Evolutionary conservation across 305 asterid species (phyloP), one percentile per base, ranked within the genome.

Genomic region (Stenogyne calaminthoides): DNA sequence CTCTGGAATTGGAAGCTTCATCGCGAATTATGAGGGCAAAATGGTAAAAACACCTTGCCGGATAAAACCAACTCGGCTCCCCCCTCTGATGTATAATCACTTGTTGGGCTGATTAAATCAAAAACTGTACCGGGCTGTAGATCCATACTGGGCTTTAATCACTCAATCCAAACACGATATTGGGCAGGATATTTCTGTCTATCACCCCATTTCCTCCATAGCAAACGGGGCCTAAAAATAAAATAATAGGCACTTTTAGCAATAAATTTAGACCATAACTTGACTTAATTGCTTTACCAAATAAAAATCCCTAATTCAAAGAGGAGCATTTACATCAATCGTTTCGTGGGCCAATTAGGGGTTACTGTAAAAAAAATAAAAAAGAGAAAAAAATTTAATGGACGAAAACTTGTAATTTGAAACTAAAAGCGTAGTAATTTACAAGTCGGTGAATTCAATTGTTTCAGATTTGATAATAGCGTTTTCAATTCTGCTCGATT

Each of bases 381-480:
- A 25, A 3, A 22, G 25, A 25, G 29, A 19, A 6, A 10, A 12
- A 54, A 64, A 54, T 65, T 65, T 37, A 15, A 27, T 29, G 27
- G 39, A 7, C 25, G 59, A 27, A 18, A 64, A 74, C 68, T 44
- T 37, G 63, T 42, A 65, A 54, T 9, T 16, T 18, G 73, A 57
- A 67, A 44, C 68, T 4, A 22, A 49, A 32, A 16, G 69, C 52
- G 14, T 56, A 32, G 68, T 32, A 27, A 56, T 56, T 74, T 65
- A 32, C 66, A 64, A 20, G 44, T 19, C 27, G 57, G 32, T 9
- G 32, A 22, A 71, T 16, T 22, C 37, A 69, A 42, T 83, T 69
- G 81, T 81, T 78, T 76, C 75, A 80, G 86, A 82, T 84, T 86
- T 78, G 76, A 70, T 70, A 72, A 69, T 60, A 22, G 72, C 67